Evolutionary conservation across 371 early-diverging fungal species (phyloP).

Genomic region (Chytridium lagenaria): DNA sequence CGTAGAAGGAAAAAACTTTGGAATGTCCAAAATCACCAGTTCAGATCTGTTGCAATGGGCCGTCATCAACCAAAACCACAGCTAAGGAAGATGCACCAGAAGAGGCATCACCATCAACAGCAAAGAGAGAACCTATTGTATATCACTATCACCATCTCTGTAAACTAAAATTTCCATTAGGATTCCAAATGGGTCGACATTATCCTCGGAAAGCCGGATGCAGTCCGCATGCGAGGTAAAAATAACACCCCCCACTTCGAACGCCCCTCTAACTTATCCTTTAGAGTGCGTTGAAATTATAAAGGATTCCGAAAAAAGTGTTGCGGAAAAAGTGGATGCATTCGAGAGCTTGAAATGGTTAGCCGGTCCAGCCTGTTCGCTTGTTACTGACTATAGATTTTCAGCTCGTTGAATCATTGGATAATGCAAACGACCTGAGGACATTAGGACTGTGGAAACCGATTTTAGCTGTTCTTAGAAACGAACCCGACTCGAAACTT

Average conservation of each 20-base stretch:
- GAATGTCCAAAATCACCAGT: slow-evolving; percentile 29
- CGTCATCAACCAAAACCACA: slow-evolving; percentile 76
- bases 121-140: slow-evolving; percentile 50
- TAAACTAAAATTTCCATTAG: slow-evolving; percentile 42
- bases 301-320: slow-evolving; percentile 58
- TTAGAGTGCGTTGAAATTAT: slow-evolving; percentile 74
- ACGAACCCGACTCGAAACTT: slow-evolving; percentile 63
- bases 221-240: slow-evolving; percentile 80
- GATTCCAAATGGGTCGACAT: slow-evolving; percentile 87
- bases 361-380: neutral
- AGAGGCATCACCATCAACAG: no score
- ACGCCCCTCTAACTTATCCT: neutral
- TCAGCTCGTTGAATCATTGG: slow-evolving; percentile 92
- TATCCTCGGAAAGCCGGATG: slow-evolving; percentile 90
- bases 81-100: slow-evolving; percentile 73
- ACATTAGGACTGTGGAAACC: slow-evolving; percentile 89
- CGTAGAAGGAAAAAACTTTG: no score
- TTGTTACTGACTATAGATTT: slow-evolving; percentile 4
- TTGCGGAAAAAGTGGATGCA: slow-evolving; percentile 78
- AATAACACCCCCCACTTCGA: neutral
- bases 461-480: slow-evolving; percentile 63
- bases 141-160: slow-evolving; percentile 31
- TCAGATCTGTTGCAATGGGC: slow-evolving; percentile 85
- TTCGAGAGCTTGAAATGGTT: slow-evolving; percentile 93
- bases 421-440: slow-evolving; percentile 90